These are phyloP conservation scores for Candida peoriensis DNA, from an alignment of 805 yeast species.

Conservation along the genomic window DNA sequence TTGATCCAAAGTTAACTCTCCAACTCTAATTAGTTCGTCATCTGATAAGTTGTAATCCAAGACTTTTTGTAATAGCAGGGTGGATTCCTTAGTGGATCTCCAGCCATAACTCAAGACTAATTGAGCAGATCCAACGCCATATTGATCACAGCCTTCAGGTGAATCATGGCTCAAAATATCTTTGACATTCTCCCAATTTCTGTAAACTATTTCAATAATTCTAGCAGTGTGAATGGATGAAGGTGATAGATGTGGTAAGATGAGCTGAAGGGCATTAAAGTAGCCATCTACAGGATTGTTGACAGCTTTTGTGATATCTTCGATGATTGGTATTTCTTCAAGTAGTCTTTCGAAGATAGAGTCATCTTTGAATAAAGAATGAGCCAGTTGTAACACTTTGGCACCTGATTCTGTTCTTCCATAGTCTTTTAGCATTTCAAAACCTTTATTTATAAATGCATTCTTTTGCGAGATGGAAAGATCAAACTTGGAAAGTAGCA, in stretches of 20 bases:
- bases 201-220: conserved; percentile 17
- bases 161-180: conserved; percentile 60
- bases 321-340: conserved; percentile 27
- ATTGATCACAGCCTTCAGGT: conserved; percentile 57
- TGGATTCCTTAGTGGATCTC: conserved; percentile 78
- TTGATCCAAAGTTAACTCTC: conserved; percentile 59
- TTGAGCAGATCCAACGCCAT: conserved; percentile 39
- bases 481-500: conserved; percentile 26
- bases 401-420: conserved; percentile 82
- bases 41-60: conserved; percentile 27
- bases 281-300: conserved; percentile 63
- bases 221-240: conserved; percentile 5
- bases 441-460: conserved; percentile 23
- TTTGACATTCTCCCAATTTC: conserved; percentile 30
- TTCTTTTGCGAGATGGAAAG: conserved; percentile 7
- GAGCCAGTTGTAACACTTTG: conserved; percentile 48
- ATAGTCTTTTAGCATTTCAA: conserved; percentile 36
- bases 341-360: conserved; percentile 30
- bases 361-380: conserved; percentile 30
- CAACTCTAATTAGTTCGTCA: conserved; percentile 29
- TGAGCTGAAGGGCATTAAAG: conserved; percentile 51
- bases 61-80: conserved; percentile 45
- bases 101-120: conserved; percentile 65
- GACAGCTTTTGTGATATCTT: conserved; percentile 39
- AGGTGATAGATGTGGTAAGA: conserved; percentile 26